These are phyloP conservation scores for Geosmithia flava DNA, from an alignment of 2,329 filamentous ascomycete genomes.

Conservation along the genomic window DNA sequence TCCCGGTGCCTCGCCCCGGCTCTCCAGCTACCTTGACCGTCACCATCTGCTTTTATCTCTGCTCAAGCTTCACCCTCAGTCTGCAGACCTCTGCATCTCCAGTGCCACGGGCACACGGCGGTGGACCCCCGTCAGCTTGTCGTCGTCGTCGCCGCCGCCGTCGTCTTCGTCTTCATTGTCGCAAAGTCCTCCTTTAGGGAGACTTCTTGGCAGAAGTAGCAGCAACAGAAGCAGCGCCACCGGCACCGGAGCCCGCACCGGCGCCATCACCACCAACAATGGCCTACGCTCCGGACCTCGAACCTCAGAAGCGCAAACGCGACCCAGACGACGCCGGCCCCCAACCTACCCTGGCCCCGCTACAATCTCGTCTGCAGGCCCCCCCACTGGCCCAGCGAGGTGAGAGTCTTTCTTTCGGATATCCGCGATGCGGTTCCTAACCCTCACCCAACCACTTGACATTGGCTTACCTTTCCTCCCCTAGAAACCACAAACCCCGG, in stretches of 20 bases:
- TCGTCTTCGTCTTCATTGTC: too few relatives aligned
- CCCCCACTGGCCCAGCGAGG: not conserved
- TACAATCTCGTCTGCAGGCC: not conserved
- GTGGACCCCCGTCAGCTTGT: not conserved
- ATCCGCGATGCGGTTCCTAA: not conserved
- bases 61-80: not conserved
- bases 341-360: constrained; percentile 8
- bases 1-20: not conserved
- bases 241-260: too few relatives aligned
- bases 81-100: not conserved
- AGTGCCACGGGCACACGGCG: not conserved
- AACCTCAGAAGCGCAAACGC: constrained; percentile 35
- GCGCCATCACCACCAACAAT: not conserved
- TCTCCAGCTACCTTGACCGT: not conserved
- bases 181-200: not conserved
- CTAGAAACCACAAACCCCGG: constrained; percentile 2
- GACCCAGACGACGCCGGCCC: constrained; percentile 29
- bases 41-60: not conserved
- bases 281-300: constrained; percentile 12
- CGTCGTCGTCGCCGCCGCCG: not conserved
- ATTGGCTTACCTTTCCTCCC: not conserved
- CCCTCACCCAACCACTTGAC: not conserved
- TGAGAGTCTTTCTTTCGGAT: constrained; percentile 7
- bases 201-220: not conserved
- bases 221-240: not conserved